Conservation (phyloP, 2,329 filamentous ascomycete species). For the Penicillium sp. region DNA sequence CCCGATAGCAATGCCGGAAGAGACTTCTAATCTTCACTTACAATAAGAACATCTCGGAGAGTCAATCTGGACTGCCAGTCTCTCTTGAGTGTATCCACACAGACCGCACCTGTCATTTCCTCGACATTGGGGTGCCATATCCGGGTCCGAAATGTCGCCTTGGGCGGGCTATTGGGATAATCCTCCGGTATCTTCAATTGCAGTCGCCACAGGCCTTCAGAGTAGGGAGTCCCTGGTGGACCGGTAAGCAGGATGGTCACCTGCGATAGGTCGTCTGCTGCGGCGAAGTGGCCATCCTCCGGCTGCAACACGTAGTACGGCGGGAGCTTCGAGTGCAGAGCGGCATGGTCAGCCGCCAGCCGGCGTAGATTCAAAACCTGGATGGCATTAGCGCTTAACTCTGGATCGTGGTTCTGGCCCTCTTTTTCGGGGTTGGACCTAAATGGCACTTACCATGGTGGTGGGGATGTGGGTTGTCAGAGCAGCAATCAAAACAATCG, state of each 20-base stretch:
- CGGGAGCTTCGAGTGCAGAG: constrained; percentile 57
- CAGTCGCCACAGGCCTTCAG: constrained; percentile 59
- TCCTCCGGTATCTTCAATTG: constrained; percentile 60
- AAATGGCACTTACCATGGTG: constrained; percentile 20
- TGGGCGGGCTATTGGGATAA: constrained; percentile 54
- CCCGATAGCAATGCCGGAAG: neutral
- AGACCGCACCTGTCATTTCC: constrained; percentile 61
- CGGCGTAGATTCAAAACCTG: constrained; percentile 52
- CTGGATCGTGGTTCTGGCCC: neutral
- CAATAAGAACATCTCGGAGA: constrained; percentile 58
- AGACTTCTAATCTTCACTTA: constrained; percentile 26
- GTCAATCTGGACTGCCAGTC: constrained; percentile 63
- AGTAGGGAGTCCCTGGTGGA: constrained; percentile 61
- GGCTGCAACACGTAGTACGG: constrained; percentile 63
- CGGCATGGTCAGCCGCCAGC: constrained; percentile 60
- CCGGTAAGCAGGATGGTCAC: constrained; percentile 61
- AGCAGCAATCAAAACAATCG: constrained; percentile 15
- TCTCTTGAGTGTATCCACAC: constrained; percentile 65
- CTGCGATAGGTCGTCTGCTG: constrained; percentile 56
- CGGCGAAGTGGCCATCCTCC: constrained; percentile 26
- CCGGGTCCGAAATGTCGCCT: constrained; percentile 60
- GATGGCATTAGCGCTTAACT: constrained; percentile 2
- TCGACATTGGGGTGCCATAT: constrained; percentile 69
- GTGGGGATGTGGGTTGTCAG: constrained; percentile 4
- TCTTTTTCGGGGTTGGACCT: neutral